Evolutionary conservation across 345 rosid genomes (phyloP), one percentile per base, ranked within the genome.

Genomic region (Passiflora organensis): DNA sequence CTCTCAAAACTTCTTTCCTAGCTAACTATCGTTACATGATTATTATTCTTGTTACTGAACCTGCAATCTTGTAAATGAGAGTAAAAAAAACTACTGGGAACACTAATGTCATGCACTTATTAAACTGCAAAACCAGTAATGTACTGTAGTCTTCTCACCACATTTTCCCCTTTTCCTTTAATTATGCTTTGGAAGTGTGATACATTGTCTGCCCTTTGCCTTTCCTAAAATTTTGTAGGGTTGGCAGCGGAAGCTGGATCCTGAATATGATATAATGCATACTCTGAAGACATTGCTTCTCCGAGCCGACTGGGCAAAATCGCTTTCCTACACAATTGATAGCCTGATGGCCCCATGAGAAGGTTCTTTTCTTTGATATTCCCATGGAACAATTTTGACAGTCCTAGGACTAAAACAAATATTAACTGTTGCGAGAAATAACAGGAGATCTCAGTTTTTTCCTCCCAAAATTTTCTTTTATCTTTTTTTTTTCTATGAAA

Each of bases 231-330:
- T 51, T n/a, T 20, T 59, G 32, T 49, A 93, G 97, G 99, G 97
- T 23, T 94, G 99, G 99, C 97, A 94, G 65, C 68, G 90, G 66
- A 94, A 94, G 73, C 95, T 94, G 0, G 96, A 89, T 77, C 99
- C 96, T 5, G 76, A 67, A 48, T 94, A 87, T 59, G 80, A 94
- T 53, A 85, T 94, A 53, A 89, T 94, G 97, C 73, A 70, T 6
- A 89, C 95, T 1, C 72, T 94, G 49, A 95, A 87, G 66, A 72
- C 80, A 8, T 71, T 94, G 69, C 73, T 94, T 42, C 85, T 86
- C 13, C 82, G 76, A 74, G 85, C 82, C 4, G 99, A 94, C 73
- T 89, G 99, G 99, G 85, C 87, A 5, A 85, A 87, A 56, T 79
- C 95, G 47, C 96, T 89, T 65, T 83, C 96, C 17, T 83, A 89